These are phyloP conservation scores for Laburnicola sp. DNA, from an alignment of 2,329 filamentous ascomycete species.

Conservation along the genomic window DNA sequence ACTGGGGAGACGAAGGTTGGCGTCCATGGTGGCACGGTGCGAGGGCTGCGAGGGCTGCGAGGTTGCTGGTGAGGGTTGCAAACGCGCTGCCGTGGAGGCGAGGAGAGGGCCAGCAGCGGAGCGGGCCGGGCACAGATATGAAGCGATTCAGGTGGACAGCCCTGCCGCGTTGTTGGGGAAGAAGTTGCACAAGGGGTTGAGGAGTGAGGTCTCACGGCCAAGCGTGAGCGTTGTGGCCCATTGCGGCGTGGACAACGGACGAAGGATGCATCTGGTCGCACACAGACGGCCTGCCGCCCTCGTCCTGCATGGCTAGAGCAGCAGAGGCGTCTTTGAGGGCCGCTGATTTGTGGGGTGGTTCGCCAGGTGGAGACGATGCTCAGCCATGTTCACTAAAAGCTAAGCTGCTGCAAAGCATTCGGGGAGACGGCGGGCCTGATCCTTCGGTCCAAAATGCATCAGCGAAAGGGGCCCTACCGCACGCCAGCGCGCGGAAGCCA, in stretches of 20 bases:
- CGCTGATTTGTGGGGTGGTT: constrained; percentile 6
- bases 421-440: constrained; percentile 7
- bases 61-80: background rate
- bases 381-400: background rate
- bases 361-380: background rate
- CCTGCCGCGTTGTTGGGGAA: background rate
- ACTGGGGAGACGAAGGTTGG: background rate
- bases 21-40: background rate
- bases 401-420: constrained; percentile 6
- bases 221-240: background rate
- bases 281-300: background rate
- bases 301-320: constrained; percentile 5
- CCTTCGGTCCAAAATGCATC: background rate
- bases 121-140: constrained; percentile 4
- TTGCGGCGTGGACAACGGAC: constrained; percentile 6
- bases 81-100: background rate
- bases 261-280: constrained; percentile 5
- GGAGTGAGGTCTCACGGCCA: background rate
- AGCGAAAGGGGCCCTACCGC: background rate
- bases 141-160: background rate
- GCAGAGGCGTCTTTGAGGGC: constrained; percentile 3
- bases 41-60: no score
- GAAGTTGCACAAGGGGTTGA: background rate
- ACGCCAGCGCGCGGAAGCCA: constrained; percentile 3
- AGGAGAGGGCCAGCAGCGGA: background rate